Base-by-base conservation (phyloP, 805 yeast species). In the Kodamaea leandrae region DNA sequence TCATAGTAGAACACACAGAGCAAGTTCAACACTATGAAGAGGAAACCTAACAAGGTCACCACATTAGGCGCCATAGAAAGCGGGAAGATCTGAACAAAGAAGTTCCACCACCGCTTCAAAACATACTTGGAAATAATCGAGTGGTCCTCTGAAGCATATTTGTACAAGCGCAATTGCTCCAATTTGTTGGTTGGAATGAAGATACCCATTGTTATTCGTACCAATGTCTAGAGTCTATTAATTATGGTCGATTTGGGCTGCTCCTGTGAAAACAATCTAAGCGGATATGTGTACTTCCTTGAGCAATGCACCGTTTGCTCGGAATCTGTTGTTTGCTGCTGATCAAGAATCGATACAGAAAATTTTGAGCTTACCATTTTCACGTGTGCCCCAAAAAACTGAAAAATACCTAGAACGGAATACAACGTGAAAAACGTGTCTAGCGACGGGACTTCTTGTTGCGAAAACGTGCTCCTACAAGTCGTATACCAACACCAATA, bases 41-140 rank as follows among this genome's bases (percentile, higher is more conserved):
- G 53, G 46, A 91, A 73, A 0, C 98, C 98, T 9, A 77, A 65
- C 20, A 91, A 65, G 1, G 98, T 91, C 41, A 90, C 83, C 57
- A 86, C 79, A 60, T 91, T 91, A 6, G 99, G 99, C 3, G 97
- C 97, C 83, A 91, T 79, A 76, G 82, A 82, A 46, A 74, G 42
- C 2, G 98, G 98, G 66, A 90, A 87, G 25, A 87, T 66, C 34
- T 68, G 59, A 24, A 83, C 90, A 57, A 88, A 83, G 46, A 71
- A 62, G 39, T 70, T 63, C 93, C 96, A 91, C 70, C 88, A 90
- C 39, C 83, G 86, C 56, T 86, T 88, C 52, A 90, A 70, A 10
- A 89, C 62, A 52, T 79, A 80, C 57, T 81, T 82, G 9, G 96
- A 83, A 18, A 82, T 66, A 30, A 86, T 61, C 1, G 96, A 88